Evolutionary conservation across 306 rosid genomes (phyloP).

Genomic region (Pyrus bretschneideri): DNA sequence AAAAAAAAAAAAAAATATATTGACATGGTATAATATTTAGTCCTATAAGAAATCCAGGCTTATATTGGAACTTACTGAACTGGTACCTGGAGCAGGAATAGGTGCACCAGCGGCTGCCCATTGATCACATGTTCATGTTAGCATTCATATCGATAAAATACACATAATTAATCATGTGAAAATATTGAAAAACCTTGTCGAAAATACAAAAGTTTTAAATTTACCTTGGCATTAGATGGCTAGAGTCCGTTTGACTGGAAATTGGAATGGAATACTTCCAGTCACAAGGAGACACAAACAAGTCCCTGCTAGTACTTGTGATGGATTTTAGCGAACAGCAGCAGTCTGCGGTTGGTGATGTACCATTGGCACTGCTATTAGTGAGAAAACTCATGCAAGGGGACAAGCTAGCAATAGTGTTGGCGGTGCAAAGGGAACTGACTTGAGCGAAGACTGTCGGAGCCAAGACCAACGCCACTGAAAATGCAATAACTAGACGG

Average conservation of each 20-base stretch:
- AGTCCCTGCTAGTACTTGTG: conserved; percentile 40
- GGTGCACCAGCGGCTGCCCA: conserved; percentile 60
- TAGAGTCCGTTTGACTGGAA: conserved; percentile 53
- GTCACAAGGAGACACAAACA: conserved; percentile 58
- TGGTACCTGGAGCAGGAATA: conserved; percentile 62
- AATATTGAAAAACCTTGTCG: neutral
- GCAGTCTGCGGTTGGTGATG: conserved; percentile 54
- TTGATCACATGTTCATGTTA: conserved; percentile 1
- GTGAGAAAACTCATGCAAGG: conserved; percentile 60
- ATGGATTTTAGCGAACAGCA: conserved; percentile 49
- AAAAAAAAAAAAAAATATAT: no score
- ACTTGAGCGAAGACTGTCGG: conserved; percentile 39
- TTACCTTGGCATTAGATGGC: conserved; percentile 63
- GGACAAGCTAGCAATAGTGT: conserved; percentile 40
- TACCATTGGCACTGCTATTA: conserved; percentile 45
- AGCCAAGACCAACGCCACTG: conserved; percentile 19
- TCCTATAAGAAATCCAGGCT: no score
- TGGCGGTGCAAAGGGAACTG: conserved; percentile 46
- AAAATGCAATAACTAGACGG: conserved; percentile 19
- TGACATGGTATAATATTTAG: no score
- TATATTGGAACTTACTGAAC: no score
- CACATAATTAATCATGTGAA: neutral
- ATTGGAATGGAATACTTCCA: conserved; percentile 45
- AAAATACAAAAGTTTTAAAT: no score
- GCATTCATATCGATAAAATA: neutral